Base-by-base conservation (phyloP, 495 filamentous ascomycete species). In the Tuber borchii region DNA sequence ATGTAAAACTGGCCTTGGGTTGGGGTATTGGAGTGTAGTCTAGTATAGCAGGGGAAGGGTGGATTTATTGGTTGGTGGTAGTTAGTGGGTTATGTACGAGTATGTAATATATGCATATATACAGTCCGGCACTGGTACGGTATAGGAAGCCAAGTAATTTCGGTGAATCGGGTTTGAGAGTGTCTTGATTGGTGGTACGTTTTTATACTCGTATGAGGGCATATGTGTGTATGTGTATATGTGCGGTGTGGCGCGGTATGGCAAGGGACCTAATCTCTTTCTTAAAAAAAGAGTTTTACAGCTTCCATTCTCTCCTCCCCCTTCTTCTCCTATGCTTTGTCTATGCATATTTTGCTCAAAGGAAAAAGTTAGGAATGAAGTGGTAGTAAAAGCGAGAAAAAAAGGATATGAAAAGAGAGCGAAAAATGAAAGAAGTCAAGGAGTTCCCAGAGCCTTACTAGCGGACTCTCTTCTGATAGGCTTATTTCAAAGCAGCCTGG, bases 401-500 rank as follows among this genome's bases (percentile, higher is more conserved):
- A 14, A 34, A 17, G 1, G n/a, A 65, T 34, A 10, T 12, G 12
- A 31, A 65, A n/a, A 65, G 56, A 31, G n/a, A 31, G 26, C 26
- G 56, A 34, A 34, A 65, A 34, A 65, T 34, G 26, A n/a, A 65
- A 65, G 56, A 65, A 65, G n/a, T 17, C 14, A 17, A 65, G 56
- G 56, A 65, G 31, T 12, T 65, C 26, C 56, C 3, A 34, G 56
- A 65, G 56, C 56, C 56, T 65, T 34, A 34, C 56, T 6, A 61
- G 31, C 12, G 14, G 31, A 16, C 26, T 65, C 56, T 8, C 26
- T 6, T 17, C 34, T 34, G 56, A 34, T 7, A 65, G 14, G 56
- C 20, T 44, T 80, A 80, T 75, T 93, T 94, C 81, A 93, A 86
- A 79, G 87, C 87, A 79, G 89, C 87, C 86, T 94, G 91, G 83